Percentiles rank a stretch among this genome's conserved stretches.
Evolutionary conservation across 345 rosid species (phyloP).

Genomic region (Corymbia maculata): DNA sequence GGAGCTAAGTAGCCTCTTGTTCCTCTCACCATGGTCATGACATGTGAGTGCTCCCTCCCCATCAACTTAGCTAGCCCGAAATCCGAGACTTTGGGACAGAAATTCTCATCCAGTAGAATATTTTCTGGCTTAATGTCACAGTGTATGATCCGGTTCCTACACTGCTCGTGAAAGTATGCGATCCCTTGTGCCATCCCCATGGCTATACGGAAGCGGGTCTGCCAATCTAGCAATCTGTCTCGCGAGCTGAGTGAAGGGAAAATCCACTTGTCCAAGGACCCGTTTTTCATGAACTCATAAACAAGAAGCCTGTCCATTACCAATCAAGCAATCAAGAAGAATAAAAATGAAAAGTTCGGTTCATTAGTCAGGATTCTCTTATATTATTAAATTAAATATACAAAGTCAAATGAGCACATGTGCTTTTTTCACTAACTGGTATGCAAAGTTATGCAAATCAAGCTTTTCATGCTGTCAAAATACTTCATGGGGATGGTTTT

Average conservation of each 20-base stretch:
- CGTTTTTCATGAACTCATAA: conserved; percentile 70
- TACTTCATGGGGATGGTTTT: not conserved
- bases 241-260: conserved; percentile 20
- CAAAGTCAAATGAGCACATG: not conserved
- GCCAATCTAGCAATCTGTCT: conserved; percentile 42
- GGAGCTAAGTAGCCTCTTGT: conserved; percentile 78
- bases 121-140: conserved; percentile 74
- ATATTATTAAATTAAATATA: not conserved
- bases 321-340: not conserved
- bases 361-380: not conserved
- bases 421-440: not conserved
- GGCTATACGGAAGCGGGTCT: conserved; percentile 45
- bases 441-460: not conserved
- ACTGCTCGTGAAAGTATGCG: conserved; percentile 71
- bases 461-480: not conserved
- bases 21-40: conserved; percentile 67
- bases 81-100: conserved; percentile 65
- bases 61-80: conserved; percentile 69
- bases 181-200: conserved; percentile 62
- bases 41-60: conserved; percentile 65
- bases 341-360: not conserved
- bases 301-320: conserved; percentile 41
- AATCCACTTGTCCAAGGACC: conserved; percentile 73
- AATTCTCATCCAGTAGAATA: conserved; percentile 46
- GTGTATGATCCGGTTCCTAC: conserved; percentile 58